A percentile compares a stretch with the other conserved stretches of the same genome.
Evolutionary conservation across 2,329 filamentous ascomycete genomes (phyloP).

Genomic region (Cadophora sp.): DNA sequence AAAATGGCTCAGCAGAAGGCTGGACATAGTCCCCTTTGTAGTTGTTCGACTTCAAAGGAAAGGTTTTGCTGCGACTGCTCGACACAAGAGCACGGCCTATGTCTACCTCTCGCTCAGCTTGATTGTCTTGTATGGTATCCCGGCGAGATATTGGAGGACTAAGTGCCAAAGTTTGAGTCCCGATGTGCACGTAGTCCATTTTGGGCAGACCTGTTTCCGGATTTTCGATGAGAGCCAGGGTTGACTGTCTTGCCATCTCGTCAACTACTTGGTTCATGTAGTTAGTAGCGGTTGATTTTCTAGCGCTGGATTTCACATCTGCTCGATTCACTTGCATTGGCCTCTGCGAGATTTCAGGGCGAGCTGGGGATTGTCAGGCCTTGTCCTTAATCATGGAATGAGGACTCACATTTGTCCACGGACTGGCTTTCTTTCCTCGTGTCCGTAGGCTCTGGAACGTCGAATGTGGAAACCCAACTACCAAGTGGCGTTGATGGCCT

Average conservation of each 20-base stretch:
- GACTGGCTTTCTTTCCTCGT: neutral
- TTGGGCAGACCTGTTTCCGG: neutral
- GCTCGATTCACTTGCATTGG: neutral
- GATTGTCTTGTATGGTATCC: neutral
- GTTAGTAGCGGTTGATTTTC: slow-evolving; percentile 9
- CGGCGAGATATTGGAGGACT: neutral
- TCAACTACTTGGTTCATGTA: slow-evolving; percentile 11
- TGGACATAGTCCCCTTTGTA: slow-evolving; percentile 19
- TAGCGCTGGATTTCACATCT: neutral
- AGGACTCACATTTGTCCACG: slow-evolving; percentile 6
- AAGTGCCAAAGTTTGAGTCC: slow-evolving; percentile 20
- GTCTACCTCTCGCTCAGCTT: neutral
- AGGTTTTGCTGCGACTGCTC: slow-evolving; percentile 21
- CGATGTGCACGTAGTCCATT: slow-evolving; percentile 9
- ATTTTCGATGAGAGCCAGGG: neutral
- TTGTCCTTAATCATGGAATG: neutral
- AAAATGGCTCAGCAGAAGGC: neutral
- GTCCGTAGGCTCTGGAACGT: slow-evolving; percentile 5
- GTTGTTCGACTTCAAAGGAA: slow-evolving; percentile 17
- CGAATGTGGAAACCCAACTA: slow-evolving; percentile 21
- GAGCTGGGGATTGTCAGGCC: neutral
- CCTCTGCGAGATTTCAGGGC: neutral
- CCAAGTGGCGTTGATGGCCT: slow-evolving; percentile 23
- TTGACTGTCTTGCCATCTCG: neutral
- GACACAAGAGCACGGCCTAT: slow-evolving; percentile 18